Percentiles rank a stretch among this genome's conserved stretches.
Conservation (phyloP, 2,329 filamentous ascomycete genomes). For the Arthroderma uncinatum region DNA sequence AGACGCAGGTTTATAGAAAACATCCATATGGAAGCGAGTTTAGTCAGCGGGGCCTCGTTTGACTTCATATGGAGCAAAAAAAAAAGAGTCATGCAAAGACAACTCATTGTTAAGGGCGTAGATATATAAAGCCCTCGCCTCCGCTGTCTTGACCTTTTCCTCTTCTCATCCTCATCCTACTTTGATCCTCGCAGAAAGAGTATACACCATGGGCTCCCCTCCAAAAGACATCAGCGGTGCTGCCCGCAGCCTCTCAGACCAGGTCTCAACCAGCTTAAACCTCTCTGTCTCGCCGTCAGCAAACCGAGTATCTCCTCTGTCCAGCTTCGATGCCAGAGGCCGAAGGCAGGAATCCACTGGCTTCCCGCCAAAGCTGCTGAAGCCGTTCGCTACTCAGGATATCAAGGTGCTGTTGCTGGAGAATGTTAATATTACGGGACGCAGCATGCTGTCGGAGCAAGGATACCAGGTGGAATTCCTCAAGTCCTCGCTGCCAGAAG, state of each 20-base stretch:
- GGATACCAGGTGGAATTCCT: conserved; percentile 92
- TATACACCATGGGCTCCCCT: conserved; percentile 20
- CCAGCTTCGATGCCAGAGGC: conserved; percentile 36
- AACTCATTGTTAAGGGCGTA: too few relatives aligned
- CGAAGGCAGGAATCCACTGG: conserved; percentile 13
- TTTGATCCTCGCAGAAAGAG: conserved; percentile 4
- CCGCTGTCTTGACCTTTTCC: neutral
- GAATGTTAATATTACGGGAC: conserved; percentile 87
- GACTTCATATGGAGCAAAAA: neutral
- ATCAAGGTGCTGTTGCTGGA: conserved; percentile 94
- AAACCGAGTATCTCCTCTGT: conserved; percentile 61
- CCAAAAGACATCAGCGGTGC: conserved; percentile 25
- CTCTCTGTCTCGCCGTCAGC: conserved; percentile 65
- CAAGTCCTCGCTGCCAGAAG: conserved; percentile 82
- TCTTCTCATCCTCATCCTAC: conserved; percentile 3
- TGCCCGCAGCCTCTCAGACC: conserved; percentile 24
- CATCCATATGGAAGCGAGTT: neutral
- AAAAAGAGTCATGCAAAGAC: neutral
- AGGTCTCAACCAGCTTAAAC: conserved; percentile 49
- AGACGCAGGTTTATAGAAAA: too few relatives aligned
- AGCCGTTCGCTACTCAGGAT: conserved; percentile 90
- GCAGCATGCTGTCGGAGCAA: conserved; percentile 68
- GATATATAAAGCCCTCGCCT: neutral
- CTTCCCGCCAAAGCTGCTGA: conserved; percentile 58
- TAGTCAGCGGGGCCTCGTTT: neutral